Base-by-base conservation (phyloP, 768 basidiomycete genomes). In the Boletellus sp. region DNA sequence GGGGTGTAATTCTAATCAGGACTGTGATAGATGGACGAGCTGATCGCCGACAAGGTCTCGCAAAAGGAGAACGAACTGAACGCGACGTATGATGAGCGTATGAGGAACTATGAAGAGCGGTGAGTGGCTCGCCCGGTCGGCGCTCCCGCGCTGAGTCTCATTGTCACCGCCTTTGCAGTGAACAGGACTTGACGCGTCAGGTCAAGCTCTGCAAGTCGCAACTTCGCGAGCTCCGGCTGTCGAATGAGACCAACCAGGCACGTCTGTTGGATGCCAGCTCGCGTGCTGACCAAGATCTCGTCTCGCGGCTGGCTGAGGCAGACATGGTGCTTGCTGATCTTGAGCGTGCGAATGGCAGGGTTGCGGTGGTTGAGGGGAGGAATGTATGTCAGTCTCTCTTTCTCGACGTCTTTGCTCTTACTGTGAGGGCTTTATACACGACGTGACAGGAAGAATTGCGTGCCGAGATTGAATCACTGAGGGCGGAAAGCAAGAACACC, bases 21-120 rank as follows among this genome's bases (percentile, higher is more conserved):
- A 8, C 8, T 11, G 17, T n/a, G 50, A 12, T 26, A 95, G 93
- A 98, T 98, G 96, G 94, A 97, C 20, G 85, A 87, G 39, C 74
- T 94, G 73, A 90, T 98, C 49, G 78, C 83, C 52, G 95, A 97
- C 57, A 87, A 86, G 62, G 87, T 98, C 31, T 73, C 75, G 3
- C 88, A 90, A 67, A 98, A 97, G 71, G 92, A 97, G 73, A 95
- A 94, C 49, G 96, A 97, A 70, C 75, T 98, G 17, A 90, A 95
- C 56, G 96, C 95, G 15, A 94, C 90, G 6, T 97, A 96, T 56
- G 96, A 99, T 60, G 96, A 99, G 71, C 86, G 86, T 57, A 77
- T 99, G 65, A 78, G 91, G 44, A 99, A 98, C 68, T 97, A 95
- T 59, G 94, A 94, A 67, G 95, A 95, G 62, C 80, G 95, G 93